Percentiles rank a stretch among this genome's conserved stretches.
Conservation (phyloP, 2,329 filamentous ascomycete species). For the Neonectria sp. region DNA sequence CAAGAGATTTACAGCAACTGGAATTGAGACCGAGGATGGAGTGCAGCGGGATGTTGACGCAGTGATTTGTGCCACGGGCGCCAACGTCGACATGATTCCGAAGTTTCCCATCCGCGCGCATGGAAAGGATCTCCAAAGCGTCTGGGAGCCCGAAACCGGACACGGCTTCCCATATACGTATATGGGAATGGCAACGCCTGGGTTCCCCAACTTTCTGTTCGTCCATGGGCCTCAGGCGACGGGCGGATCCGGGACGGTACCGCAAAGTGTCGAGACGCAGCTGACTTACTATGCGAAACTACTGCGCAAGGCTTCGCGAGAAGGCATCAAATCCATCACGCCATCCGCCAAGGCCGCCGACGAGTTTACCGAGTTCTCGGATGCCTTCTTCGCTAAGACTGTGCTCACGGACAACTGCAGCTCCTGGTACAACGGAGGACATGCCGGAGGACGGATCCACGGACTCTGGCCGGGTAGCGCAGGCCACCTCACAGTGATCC, state of each 20-base stretch:
- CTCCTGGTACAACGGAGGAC: conserved; percentile 80
- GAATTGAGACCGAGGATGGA: conserved; percentile 74
- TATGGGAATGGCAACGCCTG: conserved; percentile 73
- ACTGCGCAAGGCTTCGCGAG: conserved; percentile 75
- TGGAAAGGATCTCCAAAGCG: conserved; percentile 66
- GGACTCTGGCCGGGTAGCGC: conserved; percentile 80
- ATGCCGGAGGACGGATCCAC: conserved; percentile 74
- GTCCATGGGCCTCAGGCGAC: conserved; percentile 73
- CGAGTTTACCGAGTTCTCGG: conserved; percentile 73
- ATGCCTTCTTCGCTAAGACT: conserved; percentile 69
- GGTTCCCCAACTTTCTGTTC: conserved; percentile 78
- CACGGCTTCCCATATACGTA: conserved; percentile 79
- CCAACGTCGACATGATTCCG: conserved; percentile 71
- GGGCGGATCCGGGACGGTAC: conserved; percentile 76
- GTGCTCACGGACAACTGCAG: conserved; percentile 75
- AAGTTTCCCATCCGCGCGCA: conserved; percentile 72
- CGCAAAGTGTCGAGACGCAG: conserved; percentile 77
- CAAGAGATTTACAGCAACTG: conserved; percentile 69
- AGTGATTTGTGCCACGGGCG: conserved; percentile 78
- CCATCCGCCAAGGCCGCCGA: conserved; percentile 73
- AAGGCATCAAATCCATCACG: conserved; percentile 75
- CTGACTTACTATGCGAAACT: conserved; percentile 76
- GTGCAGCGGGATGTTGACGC: conserved; percentile 71
- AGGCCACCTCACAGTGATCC: conserved; percentile 71
- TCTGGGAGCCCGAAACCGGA: conserved; percentile 70